Evolutionary conservation across 1,139 yeast species (phyloP).

Genomic region (Lodderomyces jiufengensis): DNA sequence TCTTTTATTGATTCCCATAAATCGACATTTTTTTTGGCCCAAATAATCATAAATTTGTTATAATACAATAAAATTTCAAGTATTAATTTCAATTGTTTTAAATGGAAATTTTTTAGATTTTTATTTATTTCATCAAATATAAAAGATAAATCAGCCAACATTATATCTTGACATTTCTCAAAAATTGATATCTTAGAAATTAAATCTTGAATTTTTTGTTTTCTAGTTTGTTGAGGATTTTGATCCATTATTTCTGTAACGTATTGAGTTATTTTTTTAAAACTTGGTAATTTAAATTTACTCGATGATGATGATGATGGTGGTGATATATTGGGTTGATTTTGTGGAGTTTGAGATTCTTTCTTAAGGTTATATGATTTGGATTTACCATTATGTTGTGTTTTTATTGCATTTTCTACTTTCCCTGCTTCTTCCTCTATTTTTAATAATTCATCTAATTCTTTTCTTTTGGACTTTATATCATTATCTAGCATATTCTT

Average conservation of each 20-base stretch:
- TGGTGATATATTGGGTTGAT: background rate
- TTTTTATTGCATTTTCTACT: slow-evolving; percentile 31
- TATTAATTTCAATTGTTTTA: slow-evolving; percentile 44
- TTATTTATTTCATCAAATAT: slow-evolving; percentile 50
- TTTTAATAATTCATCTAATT: slow-evolving; percentile 37
- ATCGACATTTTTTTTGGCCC: slow-evolving; percentile 71
- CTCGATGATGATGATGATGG: slow-evolving; percentile 6
- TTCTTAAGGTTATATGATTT: slow-evolving; percentile 24
- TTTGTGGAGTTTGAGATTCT: background rate
- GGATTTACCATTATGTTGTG: slow-evolving; percentile 17
- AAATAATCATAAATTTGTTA: slow-evolving; percentile 55
- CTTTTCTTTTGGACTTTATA: slow-evolving; percentile 43
- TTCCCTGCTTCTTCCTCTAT: slow-evolving; percentile 40
- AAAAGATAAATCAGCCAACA: slow-evolving; percentile 51
- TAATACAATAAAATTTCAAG: slow-evolving; percentile 47
- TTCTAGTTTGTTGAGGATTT: slow-evolving; percentile 64
- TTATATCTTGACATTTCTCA: slow-evolving; percentile 56
- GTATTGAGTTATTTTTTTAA: slow-evolving; percentile 56
- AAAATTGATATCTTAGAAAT: slow-evolving; percentile 50
- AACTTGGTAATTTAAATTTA: slow-evolving; percentile 25
- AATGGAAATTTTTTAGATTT: slow-evolving; percentile 51
- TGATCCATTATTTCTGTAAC: slow-evolving; percentile 68
- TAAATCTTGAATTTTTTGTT: slow-evolving; percentile 51
- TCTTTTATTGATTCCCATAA: slow-evolving; percentile 68
- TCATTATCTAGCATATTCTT: slow-evolving; percentile 55